Evolutionary conservation across 2,329 filamentous ascomycete species (phyloP).

Genomic region (Diaporthe sp.): DNA sequence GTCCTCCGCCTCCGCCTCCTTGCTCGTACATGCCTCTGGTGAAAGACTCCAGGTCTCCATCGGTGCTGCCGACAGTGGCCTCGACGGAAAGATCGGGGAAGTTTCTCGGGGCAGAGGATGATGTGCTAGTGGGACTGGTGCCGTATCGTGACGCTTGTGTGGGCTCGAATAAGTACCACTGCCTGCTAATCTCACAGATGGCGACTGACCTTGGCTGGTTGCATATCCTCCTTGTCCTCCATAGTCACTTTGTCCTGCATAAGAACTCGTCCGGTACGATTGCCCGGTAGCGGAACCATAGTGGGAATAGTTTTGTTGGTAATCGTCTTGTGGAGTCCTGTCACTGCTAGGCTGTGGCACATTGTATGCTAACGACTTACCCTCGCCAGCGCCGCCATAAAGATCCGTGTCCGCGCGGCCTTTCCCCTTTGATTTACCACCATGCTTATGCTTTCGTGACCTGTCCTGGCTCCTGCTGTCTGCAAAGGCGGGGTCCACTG

Average conservation of each 20-base stretch:
- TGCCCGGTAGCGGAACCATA: not conserved
- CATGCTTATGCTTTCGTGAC: conserved; percentile 23
- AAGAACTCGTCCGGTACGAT: not conserved
- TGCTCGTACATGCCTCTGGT: conserved; percentile 4
- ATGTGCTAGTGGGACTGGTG: not conserved
- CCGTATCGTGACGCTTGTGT: not conserved
- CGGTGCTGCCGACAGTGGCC: not conserved
- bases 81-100: not conserved
- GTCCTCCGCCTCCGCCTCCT: not conserved
- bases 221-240: not conserved
- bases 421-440: conserved; percentile 13
- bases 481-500: not conserved
- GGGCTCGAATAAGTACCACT: not conserved
- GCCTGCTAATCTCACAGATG: no score
- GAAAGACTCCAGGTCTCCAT: not conserved
- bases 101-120: not conserved
- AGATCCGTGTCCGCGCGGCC: not conserved
- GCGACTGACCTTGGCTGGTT: not conserved
- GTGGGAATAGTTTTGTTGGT: not conserved
- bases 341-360: not conserved
- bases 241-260: not conserved
- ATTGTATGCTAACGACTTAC: not conserved
- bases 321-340: not conserved
- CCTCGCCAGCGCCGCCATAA: not conserved
- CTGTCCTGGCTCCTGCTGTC: not conserved